A percentile compares a stretch with the other conserved stretches of the same genome.
phyloP scores from a whole-genome alignment of 1,139 yeast species.

The Pichia sp. region DNA sequence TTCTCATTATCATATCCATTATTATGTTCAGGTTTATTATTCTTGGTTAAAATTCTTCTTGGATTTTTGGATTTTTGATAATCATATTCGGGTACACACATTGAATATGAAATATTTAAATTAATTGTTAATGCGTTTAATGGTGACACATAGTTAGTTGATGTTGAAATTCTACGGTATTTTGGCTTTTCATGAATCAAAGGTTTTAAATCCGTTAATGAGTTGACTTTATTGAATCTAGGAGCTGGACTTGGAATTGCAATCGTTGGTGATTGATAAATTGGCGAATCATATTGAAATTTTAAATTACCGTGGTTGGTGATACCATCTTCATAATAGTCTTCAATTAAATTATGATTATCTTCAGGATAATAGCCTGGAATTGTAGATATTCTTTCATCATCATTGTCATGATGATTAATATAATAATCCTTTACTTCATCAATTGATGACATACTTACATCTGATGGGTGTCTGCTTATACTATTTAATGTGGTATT shows the following conservation, averaged over 20 bases:
- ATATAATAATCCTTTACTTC: not conserved
- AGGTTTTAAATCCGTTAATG: slow-evolving; percentile 56
- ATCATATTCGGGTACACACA: slow-evolving; percentile 83
- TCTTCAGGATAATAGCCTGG: not conserved
- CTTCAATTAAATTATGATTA: not conserved
- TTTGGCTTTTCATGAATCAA: slow-evolving; percentile 59
- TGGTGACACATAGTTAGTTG: slow-evolving; percentile 72
- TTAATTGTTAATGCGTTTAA: slow-evolving; percentile 73
- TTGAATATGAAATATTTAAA: slow-evolving; percentile 70
- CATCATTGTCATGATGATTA: not conserved
- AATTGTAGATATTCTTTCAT: not conserved
- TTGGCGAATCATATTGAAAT: slow-evolving; percentile 15
- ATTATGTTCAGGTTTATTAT: slow-evolving; percentile 74
- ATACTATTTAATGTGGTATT: not conserved
- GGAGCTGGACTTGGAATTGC: too few relatives aligned
- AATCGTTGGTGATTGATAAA: not conserved
- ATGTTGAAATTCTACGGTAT: slow-evolving; percentile 73
- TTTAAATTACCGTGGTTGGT: too few relatives aligned
- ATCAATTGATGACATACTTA: not conserved
- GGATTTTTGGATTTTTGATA: slow-evolving; percentile 87
- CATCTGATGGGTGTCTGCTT: slow-evolving; percentile 18
- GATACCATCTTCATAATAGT: not conserved
- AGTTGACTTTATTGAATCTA: slow-evolving; percentile 37
- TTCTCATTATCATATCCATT: slow-evolving; percentile 86
- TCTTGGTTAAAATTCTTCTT: slow-evolving; percentile 84